These are phyloP conservation scores for Camelina sativa DNA, from an alignment of 345 rosid species.

Conservation along the genomic window DNA sequence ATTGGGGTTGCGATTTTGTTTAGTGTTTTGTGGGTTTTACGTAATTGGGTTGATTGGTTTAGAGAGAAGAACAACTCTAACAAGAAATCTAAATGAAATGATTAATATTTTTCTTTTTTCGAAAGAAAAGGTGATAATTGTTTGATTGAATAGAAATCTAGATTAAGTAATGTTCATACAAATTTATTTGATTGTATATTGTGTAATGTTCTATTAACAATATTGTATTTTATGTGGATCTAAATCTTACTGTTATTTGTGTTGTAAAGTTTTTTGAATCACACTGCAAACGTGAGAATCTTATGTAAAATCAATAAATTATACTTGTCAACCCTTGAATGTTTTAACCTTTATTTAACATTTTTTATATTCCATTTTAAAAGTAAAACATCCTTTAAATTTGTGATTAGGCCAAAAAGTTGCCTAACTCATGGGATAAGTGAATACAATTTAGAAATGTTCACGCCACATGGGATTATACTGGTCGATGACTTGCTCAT, in stretches of 20 bases:
- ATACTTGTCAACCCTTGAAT: background rate
- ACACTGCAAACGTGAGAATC: constrained; percentile 2
- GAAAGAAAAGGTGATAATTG: background rate
- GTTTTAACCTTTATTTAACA: background rate
- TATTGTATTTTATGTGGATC: background rate
- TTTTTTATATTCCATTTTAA: background rate
- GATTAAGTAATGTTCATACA: background rate
- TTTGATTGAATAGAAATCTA: constrained; percentile 19
- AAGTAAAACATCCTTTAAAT: background rate
- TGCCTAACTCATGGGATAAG: background rate
- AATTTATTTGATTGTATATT: constrained; percentile 15
- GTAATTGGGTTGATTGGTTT: constrained; percentile 65
- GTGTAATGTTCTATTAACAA: constrained; percentile 5
- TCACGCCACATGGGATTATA: constrained; percentile 7
- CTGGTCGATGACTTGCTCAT: background rate
- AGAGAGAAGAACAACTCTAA: constrained; percentile 41
- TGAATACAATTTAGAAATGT: background rate
- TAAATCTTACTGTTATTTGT: background rate
- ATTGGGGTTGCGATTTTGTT: constrained; percentile 58
- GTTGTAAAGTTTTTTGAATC: background rate
- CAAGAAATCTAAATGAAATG: constrained; percentile 26
- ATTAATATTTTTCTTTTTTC: background rate
- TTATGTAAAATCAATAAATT: background rate
- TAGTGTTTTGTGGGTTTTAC: constrained; percentile 67
- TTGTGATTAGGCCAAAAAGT: background rate